Percentiles rank a stretch among this genome's conserved stretches.
Conservation (phyloP, 2,329 filamentous ascomycete genomes). For the Alternaria gansuensis region DNA sequence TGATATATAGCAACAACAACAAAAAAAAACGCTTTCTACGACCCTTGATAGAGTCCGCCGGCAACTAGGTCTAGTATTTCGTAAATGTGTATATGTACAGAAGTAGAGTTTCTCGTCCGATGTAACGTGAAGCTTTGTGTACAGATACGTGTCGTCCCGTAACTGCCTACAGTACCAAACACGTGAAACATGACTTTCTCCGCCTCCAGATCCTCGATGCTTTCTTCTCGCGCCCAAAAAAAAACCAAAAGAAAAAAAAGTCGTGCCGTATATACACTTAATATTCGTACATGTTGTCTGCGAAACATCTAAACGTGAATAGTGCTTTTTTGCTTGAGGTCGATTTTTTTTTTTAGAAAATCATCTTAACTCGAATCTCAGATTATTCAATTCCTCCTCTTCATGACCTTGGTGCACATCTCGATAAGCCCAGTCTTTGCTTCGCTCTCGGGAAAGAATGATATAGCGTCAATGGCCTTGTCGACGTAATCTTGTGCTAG, state of each 20-base stretch:
- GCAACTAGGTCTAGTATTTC: slow-evolving; percentile 1
- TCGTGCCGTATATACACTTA: neutral
- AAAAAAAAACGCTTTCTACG: neutral
- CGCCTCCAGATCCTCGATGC: neutral
- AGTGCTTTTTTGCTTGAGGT: neutral
- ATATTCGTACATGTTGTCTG: neutral
- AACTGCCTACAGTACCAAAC: neutral
- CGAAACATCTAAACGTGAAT: neutral
- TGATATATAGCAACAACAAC: slow-evolving; percentile 26
- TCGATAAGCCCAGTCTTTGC: slow-evolving; percentile 90
- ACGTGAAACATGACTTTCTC: neutral
- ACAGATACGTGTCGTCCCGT: neutral
- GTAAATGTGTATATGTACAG: slow-evolving; percentile 11
- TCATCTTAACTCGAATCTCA: neutral
- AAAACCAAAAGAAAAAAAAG: too few species aligned
- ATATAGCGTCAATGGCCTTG: slow-evolving; percentile 85
- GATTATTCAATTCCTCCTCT: slow-evolving; percentile 75
- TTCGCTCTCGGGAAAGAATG: slow-evolving; percentile 87
- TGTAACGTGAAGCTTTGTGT: neutral
- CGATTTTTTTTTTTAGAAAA: too few species aligned
- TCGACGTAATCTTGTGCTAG: slow-evolving; percentile 91
- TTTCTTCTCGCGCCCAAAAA: neutral
- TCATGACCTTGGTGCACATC: slow-evolving; percentile 92
- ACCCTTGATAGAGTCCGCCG: neutral
- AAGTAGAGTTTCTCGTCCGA: slow-evolving; percentile 5